Evolutionary conservation across 2,329 filamentous ascomycete genomes (phyloP).

Genomic region (Scopulariopsis brevicaulis): DNA sequence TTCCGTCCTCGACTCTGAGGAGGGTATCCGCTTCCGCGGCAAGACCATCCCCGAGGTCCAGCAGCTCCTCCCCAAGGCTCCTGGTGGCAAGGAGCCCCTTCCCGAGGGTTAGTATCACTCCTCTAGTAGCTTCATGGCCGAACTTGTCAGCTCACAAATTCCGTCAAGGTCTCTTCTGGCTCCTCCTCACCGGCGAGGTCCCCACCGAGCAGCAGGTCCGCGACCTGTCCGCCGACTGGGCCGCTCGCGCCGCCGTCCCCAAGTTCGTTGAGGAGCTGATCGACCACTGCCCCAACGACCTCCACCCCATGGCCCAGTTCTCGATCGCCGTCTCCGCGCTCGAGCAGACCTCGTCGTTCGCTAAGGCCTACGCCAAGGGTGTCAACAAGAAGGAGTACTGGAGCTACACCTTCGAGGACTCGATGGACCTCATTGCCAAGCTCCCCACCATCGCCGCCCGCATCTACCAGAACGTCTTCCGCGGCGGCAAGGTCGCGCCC

Average conservation of each 20-base stretch:
- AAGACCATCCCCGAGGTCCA: slow-evolving; percentile 99
- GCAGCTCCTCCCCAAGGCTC: slow-evolving; percentile 91
- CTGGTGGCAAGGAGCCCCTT: slow-evolving; percentile 91
- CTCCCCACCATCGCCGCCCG: slow-evolving; percentile 93
- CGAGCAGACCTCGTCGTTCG: slow-evolving; percentile 95
- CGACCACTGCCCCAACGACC: slow-evolving; percentile 96
- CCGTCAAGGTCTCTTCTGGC: slow-evolving; percentile 84
- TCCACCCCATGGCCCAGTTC: slow-evolving; percentile 99
- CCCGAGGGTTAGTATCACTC: slow-evolving; percentile 58
- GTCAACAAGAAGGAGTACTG: slow-evolving; percentile 99
- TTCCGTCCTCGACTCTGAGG: slow-evolving; percentile 94
- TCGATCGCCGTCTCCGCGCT: slow-evolving; percentile 95
- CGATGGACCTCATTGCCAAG: slow-evolving; percentile 99
- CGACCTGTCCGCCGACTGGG: slow-evolving; percentile 97
- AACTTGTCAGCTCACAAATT: neutral
- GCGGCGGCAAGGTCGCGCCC: slow-evolving; percentile 94
- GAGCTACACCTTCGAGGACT: slow-evolving; percentile 98
- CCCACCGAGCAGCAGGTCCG: slow-evolving; percentile 97
- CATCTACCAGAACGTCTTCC: slow-evolving; percentile 99
- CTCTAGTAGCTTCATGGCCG: neutral
- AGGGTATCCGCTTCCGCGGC: slow-evolving; percentile 98
- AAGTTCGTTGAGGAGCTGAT: slow-evolving; percentile 99
- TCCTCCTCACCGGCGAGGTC: slow-evolving; percentile 95
- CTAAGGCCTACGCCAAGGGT: slow-evolving; percentile 97
- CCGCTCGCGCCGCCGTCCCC: slow-evolving; percentile 90